Percentiles rank a stretch among this genome's conserved stretches.
Conservation (phyloP, 805 yeast species). For the Candida saitoana region DNA sequence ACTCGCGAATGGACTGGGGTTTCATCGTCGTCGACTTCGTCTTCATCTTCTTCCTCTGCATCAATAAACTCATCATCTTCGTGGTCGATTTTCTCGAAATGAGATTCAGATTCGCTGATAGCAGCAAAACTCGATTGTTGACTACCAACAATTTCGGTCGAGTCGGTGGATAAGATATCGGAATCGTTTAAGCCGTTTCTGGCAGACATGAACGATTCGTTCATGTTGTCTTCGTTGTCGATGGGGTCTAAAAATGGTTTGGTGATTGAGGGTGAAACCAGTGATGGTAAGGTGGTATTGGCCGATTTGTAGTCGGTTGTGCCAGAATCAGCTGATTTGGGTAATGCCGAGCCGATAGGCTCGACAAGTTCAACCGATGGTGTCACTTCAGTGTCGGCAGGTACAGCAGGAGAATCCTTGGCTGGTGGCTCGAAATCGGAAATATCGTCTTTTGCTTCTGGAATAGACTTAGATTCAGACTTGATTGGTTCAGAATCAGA, state of each 20-base stretch:
- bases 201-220: constrained; percentile 4
- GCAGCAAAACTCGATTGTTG: constrained; percentile 5
- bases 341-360: not conserved
- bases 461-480: not conserved
- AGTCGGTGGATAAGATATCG: constrained; percentile 2
- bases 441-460: not conserved
- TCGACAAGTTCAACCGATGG: not conserved
- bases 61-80: not conserved
- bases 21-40: constrained; percentile 1
- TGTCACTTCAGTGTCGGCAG: not conserved
- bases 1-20: constrained; percentile 3
- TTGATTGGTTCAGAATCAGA: too few species aligned
- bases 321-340: not conserved
- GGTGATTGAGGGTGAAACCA: not conserved
- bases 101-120: constrained; percentile 2
- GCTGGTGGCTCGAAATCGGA: not conserved
- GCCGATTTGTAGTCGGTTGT: not conserved
- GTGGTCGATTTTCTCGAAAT: constrained; percentile 3
- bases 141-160: not conserved
- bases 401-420: not conserved
- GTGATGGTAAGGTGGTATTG: not conserved
- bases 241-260: constrained; percentile 1
- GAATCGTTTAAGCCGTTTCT: constrained; percentile 1
- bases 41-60: not conserved
- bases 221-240: not conserved